Base-by-base conservation (phyloP, 148 eudicot species). In the Gaultheria prostrata region DNA sequence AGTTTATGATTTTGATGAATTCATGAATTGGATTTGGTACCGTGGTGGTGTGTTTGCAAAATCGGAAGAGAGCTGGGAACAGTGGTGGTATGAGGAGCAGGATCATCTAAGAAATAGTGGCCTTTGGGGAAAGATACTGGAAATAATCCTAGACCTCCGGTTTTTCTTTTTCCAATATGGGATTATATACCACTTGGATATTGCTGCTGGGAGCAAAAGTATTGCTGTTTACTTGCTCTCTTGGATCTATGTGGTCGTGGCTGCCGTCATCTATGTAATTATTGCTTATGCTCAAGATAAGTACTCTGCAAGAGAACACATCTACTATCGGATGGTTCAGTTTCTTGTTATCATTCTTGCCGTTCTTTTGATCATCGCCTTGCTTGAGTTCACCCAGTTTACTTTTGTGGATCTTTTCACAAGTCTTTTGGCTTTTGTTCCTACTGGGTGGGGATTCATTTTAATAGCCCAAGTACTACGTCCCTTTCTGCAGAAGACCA, bases 101-200 rank as follows among this genome's bases (percentile, higher is more conserved):
- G 96, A 93, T 84, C 98, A 95, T 90, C 81, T 95, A 15, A 95
- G 95, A 80, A 94, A 94, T 53, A 95, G 94, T 45, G 98, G 98
- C 76, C 73, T 95, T 11, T 95, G 93, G 94, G 98, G 98, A 50
- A 94, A 94, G 86, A 61, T 94, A 74, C 80, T 92, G 78, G 98
- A 95, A 86, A 88, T 94, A 78, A 85, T 95, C 39, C 86, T 95
- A 79, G 89, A 90, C 87, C 94, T 95, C 39, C 91, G 98, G 13
- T 95, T 88, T 89, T 95, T 95, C 95, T 95, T 93, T 87, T 95
- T 95, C 93, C 98, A 95, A 90, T 95, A 90, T 86, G 98, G 96
- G 76, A 91, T 95, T 48, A 92, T 95, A 21, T 95, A 95, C 89
- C 98, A 95, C 81, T 82, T 95, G 32, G 91, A 90, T 59, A 95